A percentile compares a stretch with the other conserved stretches of the same genome.
Conservation (phyloP, 129 eudicot genomes). For the Helianthus tuberosus region DNA sequence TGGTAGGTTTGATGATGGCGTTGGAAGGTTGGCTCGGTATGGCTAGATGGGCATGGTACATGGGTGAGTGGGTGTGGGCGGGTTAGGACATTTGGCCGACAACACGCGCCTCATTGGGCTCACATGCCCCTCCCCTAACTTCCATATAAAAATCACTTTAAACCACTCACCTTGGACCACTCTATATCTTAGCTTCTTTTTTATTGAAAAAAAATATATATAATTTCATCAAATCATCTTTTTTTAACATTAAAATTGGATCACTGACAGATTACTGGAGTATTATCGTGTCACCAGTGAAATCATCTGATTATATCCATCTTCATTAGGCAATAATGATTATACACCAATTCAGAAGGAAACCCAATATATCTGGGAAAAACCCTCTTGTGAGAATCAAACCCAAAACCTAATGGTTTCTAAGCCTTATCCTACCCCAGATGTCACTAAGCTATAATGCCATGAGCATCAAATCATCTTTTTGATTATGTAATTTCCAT, state of each 20-base stretch:
- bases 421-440: too few relatives aligned
- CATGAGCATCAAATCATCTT: not conserved
- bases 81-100: slow-evolving; percentile 37
- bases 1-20: slow-evolving; percentile 32
- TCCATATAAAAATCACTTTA: slow-evolving; percentile 29
- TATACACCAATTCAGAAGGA: too few relatives aligned
- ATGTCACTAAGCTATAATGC: too few relatives aligned
- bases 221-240: not conserved
- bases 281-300: too few relatives aligned
- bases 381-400: too few relatives aligned
- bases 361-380: too few relatives aligned
- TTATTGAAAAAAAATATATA: not conserved
- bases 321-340: too few relatives aligned
- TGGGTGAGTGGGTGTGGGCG: slow-evolving; percentile 13
- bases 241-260: too few relatives aligned
- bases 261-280: too few relatives aligned
- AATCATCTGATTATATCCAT: too few relatives aligned
- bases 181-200: slow-evolving; percentile 1
- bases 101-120: slow-evolving; percentile 43
- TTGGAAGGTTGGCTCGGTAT: slow-evolving; percentile 33
- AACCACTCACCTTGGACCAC: slow-evolving; percentile 36
- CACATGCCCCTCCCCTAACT: slow-evolving; percentile 39
- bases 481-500: not conserved
- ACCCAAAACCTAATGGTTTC: too few relatives aligned
- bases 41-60: slow-evolving; percentile 30